phyloP scores from a whole-genome alignment of 2,329 filamentous ascomycete species.

The Colletotrichum phormii region DNA sequence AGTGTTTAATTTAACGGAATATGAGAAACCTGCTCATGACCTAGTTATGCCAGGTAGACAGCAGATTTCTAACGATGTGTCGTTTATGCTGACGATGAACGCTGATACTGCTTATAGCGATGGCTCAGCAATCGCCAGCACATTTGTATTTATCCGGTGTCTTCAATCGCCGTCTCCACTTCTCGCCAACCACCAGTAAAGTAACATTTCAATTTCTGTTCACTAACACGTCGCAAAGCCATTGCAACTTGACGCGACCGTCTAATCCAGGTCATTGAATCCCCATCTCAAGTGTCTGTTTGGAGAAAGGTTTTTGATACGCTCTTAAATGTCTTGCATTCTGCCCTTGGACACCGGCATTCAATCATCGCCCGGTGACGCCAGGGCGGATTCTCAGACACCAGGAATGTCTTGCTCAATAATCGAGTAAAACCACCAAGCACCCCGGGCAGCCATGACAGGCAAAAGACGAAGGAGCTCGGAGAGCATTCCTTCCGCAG shows the following conservation, averaged over 20 bases:
- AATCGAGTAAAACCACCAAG: not conserved
- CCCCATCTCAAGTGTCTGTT: no score
- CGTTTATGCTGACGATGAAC: no score
- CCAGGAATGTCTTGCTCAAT: no score
- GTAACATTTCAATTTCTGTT: not conserved
- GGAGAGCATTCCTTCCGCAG: constrained; percentile 35
- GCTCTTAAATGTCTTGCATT: no score
- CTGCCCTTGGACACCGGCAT: not conserved
- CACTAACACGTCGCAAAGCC: not conserved
- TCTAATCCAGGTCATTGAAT: not conserved
- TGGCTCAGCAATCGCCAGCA: not conserved
- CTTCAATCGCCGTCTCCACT: not conserved
- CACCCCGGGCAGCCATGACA: not conserved
- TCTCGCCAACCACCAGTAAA: not conserved
- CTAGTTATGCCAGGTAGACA: no score
- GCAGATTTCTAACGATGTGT: no score
- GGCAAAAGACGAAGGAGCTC: constrained; percentile 10
- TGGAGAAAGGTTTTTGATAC: no score
- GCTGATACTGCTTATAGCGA: not conserved
- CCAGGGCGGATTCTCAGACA: no score
- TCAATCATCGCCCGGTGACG: not conserved
- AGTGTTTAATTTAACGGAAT: no score
- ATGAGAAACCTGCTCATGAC: no score
- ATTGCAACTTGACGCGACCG: not conserved
- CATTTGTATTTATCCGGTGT: not conserved